phyloP scores from a whole-genome alignment of 2,329 filamentous ascomycete genomes.

The Cucurbitaria berberidis region DNA sequence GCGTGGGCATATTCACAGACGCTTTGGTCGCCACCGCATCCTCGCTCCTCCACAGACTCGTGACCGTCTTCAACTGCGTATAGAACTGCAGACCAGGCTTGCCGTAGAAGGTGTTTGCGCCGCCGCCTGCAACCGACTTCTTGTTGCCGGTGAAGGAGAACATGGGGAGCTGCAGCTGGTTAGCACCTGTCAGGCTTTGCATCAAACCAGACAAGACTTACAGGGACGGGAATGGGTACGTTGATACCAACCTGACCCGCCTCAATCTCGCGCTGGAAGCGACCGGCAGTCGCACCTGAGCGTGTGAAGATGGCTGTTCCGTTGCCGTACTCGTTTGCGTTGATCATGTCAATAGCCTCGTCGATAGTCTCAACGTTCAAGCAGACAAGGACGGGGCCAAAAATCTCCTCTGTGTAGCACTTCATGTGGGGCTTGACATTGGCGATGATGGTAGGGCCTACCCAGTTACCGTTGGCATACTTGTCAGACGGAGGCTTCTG shows the following conservation, averaged over 20 bases:
- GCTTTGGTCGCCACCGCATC: constrained; percentile 87
- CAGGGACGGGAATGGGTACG: constrained; percentile 72
- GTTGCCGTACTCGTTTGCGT: constrained; percentile 86
- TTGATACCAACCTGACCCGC: constrained; percentile 88
- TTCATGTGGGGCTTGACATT: constrained; percentile 81
- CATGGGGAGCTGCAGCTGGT: constrained; percentile 57
- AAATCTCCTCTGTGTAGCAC: constrained; percentile 86
- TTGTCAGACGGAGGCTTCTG: constrained; percentile 72
- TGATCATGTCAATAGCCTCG: constrained; percentile 81
- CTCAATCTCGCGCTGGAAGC: constrained; percentile 81
- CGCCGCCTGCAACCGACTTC: constrained; percentile 89
- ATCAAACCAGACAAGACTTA: constrained; percentile 24
- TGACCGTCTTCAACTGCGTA: constrained; percentile 97
- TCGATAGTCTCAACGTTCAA: constrained; percentile 79
- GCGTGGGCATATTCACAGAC: constrained; percentile 84
- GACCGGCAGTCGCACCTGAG: constrained; percentile 76
- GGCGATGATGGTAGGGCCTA: constrained; percentile 78
- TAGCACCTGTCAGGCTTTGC: constrained; percentile 3
- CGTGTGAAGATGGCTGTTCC: constrained; percentile 84
- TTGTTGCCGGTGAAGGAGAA: constrained; percentile 73
- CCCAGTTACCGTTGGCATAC: constrained; percentile 84
- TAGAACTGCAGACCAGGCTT: constrained; percentile 92
- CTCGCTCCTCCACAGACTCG: constrained; percentile 83
- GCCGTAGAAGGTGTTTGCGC: constrained; percentile 94
- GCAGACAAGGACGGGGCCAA: constrained; percentile 83